Evolutionary conservation across 1,139 yeast genomes (phyloP), one percentile per base, ranked within the genome.

Genomic region (Suhomyces atakaporum): DNA sequence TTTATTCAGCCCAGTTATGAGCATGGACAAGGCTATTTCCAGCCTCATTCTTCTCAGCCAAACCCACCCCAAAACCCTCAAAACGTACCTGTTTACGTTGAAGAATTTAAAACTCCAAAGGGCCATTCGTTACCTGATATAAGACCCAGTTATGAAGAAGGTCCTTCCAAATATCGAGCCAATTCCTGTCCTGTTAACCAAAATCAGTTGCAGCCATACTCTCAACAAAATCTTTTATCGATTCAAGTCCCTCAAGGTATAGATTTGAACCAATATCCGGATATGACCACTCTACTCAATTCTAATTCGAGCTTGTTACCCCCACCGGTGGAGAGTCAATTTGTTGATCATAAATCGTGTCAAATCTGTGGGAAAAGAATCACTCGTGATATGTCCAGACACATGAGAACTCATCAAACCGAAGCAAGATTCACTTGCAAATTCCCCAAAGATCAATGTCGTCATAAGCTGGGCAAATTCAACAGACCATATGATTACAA

Each of bases 401-500:
- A 81, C 50, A 62, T 78, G 67, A 59, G 87, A 39, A 81, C 83
- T 1, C 88, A 81, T 55, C 81, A 78, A 50, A 59, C 65, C 10
- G 73, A 72, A 12, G 69, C 82, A 3, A 60, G 87, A 35, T 81
- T 81, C 52, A 66, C 60, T 26, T 81, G 88, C 53, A 69, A 77
- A 16, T 81, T 71, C 49, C 84, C 86, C 14, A 64, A 73, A 37
- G 63, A 62, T 13, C 62, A 63, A 36, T 81, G 88, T 53, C 64
- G 73, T 9, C 87, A 81, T 55, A 79, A 75, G 50, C 71, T 81
- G 31, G 83, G 58, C 27, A 51, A 47, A 35, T 81, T 81, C 60
- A 81, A 81, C 59, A 66, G 88, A 29, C 85, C 84, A 3, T 81
- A 81, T 51, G 88, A 81, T 54, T 80, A 68, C 60, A 81, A 81